Evolutionary conservation across 306 rosid species (phyloP), one percentile per base, ranked within the genome.

Genomic region (Geum urbanum): DNA sequence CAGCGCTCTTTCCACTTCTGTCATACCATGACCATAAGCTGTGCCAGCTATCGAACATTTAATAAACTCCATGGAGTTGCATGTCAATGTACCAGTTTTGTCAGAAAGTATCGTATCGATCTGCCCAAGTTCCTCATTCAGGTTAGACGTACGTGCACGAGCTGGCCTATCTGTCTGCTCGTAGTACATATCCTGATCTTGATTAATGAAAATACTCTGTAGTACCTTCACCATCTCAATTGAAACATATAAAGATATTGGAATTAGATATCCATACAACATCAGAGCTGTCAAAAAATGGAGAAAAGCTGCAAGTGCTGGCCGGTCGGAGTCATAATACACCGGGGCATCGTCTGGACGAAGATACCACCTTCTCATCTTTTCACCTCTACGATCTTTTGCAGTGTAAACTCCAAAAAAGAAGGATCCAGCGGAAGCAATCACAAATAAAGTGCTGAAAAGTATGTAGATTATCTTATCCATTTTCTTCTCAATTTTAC

Each of bases 41-140:
- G 84, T 77, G 69, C 95, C 96, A 0, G 86, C 94, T 64, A 92
- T 77, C 43, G 92, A 89, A 79, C 97, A 89, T 80, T 92, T 89
- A 65, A 92, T 81, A 71, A 92, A 92, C 71, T 92, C 97, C 97
- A 92, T 89, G 27, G 96, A 89, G 82, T 92, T 92, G 72, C 95
- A 89, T 57, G 97, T 92, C 87, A 92, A 77, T 59, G 97, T 92
- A 55, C 97, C 97, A 2, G 97, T 92, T 77, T 92, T 92, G 72
- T 92, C 97, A 19, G 95, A 86, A 78, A 92, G 86, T 83, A 92
- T 81, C 0, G 82, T 92, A 56, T 89, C 79, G 71, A 92, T 86
- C 81, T 89, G 96, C 73, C 97, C 97, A 60, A 92, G 96, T 69
- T 89, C 97, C 81, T 92, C 97, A 63, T 92, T 92, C 79, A 92